These are phyloP conservation scores for Hypoxylon sp. DNA, from an alignment of 2,329 filamentous ascomycete genomes.

Conservation along the genomic window DNA sequence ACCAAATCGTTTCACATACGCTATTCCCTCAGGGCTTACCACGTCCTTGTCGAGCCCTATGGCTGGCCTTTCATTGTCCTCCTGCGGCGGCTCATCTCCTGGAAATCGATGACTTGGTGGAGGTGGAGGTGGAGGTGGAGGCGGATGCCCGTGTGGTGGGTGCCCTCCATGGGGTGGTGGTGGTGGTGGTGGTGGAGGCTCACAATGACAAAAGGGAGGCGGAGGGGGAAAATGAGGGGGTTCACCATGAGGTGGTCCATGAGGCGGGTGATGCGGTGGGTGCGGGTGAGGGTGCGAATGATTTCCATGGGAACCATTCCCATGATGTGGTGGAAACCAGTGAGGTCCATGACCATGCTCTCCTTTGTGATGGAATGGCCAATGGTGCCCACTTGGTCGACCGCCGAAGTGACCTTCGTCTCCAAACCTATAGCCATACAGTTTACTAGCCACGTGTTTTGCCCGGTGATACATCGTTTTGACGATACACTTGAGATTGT, in stretches of 20 bases:
- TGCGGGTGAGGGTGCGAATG: constrained; percentile 45
- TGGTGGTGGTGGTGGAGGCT: constrained; percentile 43
- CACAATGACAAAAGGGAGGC: constrained; percentile 50
- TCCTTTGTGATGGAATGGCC: constrained; percentile 45
- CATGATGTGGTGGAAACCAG: constrained; percentile 41
- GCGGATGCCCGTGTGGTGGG: constrained; percentile 33
- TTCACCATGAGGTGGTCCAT: constrained; percentile 20
- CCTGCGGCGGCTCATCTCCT: constrained; percentile 11
- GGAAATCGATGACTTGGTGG: constrained; percentile 16
- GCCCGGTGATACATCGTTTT: constrained; percentile 57
- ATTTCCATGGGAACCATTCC: constrained; percentile 47
- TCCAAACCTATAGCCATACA: constrained; percentile 51
- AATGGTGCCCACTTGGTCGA: constrained; percentile 39
- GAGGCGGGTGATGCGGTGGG: constrained; percentile 39
- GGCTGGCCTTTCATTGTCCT: neutral
- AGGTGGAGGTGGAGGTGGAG: constrained; percentile 35
- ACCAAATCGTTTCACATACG: neutral
- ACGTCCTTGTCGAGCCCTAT: constrained; percentile 3
- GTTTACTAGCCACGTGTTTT: constrained; percentile 53
- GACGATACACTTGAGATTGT: constrained; percentile 60
- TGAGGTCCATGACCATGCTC: constrained; percentile 39
- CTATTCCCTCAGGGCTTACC: constrained; percentile 24
- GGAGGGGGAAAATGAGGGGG: constrained; percentile 39
- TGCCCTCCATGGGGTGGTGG: constrained; percentile 30
- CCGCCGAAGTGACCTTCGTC: constrained; percentile 26